Percentiles rank a stretch among this genome's conserved stretches.
phyloP scores from a whole-genome alignment of 176 grass and related monocot genomes.

The Puccinellia tenuiflora region DNA sequence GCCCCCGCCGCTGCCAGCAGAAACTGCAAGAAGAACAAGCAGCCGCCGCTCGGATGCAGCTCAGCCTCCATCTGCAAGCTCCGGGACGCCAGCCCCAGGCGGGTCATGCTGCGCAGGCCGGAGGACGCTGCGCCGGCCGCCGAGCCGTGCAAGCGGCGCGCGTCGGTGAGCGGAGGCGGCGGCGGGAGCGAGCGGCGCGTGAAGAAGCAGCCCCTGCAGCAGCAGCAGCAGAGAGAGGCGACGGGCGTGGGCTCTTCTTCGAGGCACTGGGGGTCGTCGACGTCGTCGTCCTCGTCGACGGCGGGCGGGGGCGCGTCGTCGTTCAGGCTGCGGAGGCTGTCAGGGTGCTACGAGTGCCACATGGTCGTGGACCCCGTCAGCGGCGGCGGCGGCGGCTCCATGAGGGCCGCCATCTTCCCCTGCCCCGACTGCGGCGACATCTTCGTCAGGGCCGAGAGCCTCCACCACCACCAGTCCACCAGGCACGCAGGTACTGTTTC shows the following conservation, averaged over 20 bases:
- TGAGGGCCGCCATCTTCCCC: conserved; percentile 52
- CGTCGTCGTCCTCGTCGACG: conserved; percentile 42
- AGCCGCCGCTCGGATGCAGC: conserved; percentile 31
- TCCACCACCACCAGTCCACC: conserved; percentile 64
- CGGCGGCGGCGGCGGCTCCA: conserved; percentile 29
- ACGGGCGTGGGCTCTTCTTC: not conserved
- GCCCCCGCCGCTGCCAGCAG: not conserved
- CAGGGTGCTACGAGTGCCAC: conserved; percentile 97
- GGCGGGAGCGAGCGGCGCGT: conserved; percentile 34
- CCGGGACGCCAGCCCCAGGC: conserved; percentile 4
- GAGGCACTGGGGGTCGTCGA: conserved; percentile 24
- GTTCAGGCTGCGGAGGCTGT: conserved; percentile 67
- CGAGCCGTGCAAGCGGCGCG: conserved; percentile 62
- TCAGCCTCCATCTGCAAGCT: conserved; percentile 65
- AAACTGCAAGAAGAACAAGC: conserved; percentile 22
- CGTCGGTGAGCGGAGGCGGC: conserved; percentile 52
- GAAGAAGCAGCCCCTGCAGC: conserved; percentile 52
- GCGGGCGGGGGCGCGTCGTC: conserved; percentile 55
- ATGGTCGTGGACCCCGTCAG: conserved; percentile 68
- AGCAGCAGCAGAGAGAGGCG: conserved; percentile 5
- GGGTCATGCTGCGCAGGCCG: conserved; percentile 7
- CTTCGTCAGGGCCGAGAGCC: conserved; percentile 62
- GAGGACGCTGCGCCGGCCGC: not conserved
- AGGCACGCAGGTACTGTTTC: conserved; percentile 63
- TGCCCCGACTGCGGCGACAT: conserved; percentile 88